phyloP scores from a whole-genome alignment of 225 moss, liverwort and hornwort genomes.

The Antitrichia curtipendula region DNA sequence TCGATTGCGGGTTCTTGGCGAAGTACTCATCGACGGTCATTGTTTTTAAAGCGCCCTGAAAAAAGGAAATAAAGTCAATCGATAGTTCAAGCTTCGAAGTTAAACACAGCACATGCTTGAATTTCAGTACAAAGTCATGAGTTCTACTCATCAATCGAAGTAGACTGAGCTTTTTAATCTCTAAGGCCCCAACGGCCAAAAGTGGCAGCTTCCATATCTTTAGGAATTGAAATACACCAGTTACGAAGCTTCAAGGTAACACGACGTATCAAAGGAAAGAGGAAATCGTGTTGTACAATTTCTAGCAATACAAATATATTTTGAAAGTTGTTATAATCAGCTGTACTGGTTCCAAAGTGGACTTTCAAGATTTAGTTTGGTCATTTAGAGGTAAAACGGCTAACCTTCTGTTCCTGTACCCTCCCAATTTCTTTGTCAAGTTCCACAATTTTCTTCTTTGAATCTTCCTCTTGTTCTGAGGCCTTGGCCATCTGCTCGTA shows the following conservation, averaged over 20 bases:
- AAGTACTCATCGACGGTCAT: slow-evolving; percentile 88
- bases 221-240: background rate
- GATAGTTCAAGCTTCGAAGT: background rate
- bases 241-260: background rate
- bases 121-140: background rate
- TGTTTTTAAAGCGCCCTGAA: slow-evolving; percentile 57
- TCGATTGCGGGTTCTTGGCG: slow-evolving; percentile 56
- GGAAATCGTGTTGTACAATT: background rate
- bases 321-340: background rate
- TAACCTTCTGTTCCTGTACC: slow-evolving; percentile 66
- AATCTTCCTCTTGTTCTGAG: slow-evolving; percentile 9
- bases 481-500: slow-evolving; percentile 7
- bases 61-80: background rate
- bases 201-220: background rate
- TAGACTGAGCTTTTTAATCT: background rate
- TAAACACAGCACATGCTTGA: background rate
- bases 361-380: background rate
- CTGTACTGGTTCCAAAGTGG: background rate
- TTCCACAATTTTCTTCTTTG: slow-evolving; percentile 4
- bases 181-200: background rate
- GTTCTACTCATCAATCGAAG: background rate
- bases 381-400: background rate
- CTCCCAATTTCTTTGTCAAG: slow-evolving; percentile 53
- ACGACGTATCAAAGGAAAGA: background rate
- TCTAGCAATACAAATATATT: background rate